Evolutionary conservation across 73 alveolate species (phyloP), one percentile per base, ranked within the genome.

Genomic region (Durusdinium trenchii): DNA sequence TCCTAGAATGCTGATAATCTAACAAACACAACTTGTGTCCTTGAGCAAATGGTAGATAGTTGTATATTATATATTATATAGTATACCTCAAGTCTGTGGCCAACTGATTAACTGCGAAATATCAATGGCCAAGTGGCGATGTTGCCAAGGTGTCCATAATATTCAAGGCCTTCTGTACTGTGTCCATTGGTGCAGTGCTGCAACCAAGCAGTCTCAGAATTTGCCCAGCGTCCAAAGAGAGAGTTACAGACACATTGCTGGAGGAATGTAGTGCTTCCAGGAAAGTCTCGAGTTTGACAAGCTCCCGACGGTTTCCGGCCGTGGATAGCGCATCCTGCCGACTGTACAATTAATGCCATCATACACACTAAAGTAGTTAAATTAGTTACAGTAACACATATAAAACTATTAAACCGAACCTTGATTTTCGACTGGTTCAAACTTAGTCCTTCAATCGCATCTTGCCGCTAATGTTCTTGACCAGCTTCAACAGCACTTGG

Each of bases 401-500:
- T 57, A 57, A 57, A 23, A 57, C 69, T 57, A 16, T 16, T 57
- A 23, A 57, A 12, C 23, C n/a, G n/a, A n/a, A n/a, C n/a, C n/a
- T n/a, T n/a, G n/a, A n/a, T n/a, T n/a, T n/a, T n/a, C n/a, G n/a
- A n/a, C n/a, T n/a, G n/a, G n/a, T n/a, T n/a, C n/a, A n/a, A n/a
- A n/a, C n/a, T n/a, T n/a, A n/a, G n/a, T 16, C 79, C 79, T 30
- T 67, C 79, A 67, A 67, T 6, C 79, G 26, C 79, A 67, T 67
- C 42, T 67, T 67, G 32, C 79, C 79, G 45, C 45, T 20, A 30
- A 67, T 67, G 79, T 67, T 67, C 79, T 67, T 67, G 45, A 67
- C 79, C 79, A 67, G 40, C 40, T 67, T 67, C 79, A 67, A 67
- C 14, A 67, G 79, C 26, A 67, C 79, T 67, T 67, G 79, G 79